Base-by-base conservation (phyloP, 352 stramenopile genomes). In the Phytopythium oedochilum region DNA sequence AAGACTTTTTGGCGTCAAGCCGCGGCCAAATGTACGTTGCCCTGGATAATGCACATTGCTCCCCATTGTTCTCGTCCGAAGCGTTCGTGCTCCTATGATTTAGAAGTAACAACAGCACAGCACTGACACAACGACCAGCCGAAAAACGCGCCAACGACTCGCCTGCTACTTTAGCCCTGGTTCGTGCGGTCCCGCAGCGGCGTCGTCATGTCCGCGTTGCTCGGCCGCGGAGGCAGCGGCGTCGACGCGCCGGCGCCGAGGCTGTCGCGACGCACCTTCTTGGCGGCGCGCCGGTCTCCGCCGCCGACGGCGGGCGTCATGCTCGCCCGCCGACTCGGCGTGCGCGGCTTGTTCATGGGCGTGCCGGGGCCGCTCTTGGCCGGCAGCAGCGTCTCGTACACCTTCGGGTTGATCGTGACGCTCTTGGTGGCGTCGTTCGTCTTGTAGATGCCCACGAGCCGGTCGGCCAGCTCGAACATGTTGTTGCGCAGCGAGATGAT, bases 401-500 rank as follows among this genome's bases (percentile, higher is more conserved):
- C 73, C 55, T 94, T 95, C 20, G 97, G 97, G 70, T 99, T 98
- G 70, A 99, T 99, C 4, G 96, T 98, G 44, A 99, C 94, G 64
- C 89, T 99, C 83, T 99, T 99, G 11, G 97, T 99, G 17, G 91
- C 92, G 69, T 99, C 97, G 64, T 99, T 90, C 7, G 96, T 99
- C 80, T 99, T 99, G 88, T 99, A 99, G 62, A 99, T 99, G 29
- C 97, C 97, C 20, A 99, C 97, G 8, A 99, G 80, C 20, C 97
- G 87, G 78, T 99, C 96, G 0, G 97, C 97, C 22, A 99, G 86
- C 75, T 99, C 97, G 64, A 99, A 99, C 97, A 99, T 99, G 73
- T 99, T 99, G 81, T 99, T 99, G 14, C 97, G 88, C 38, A 99
- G 84, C 20, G 95, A 99, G 61, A 99, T 99, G 67, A 99, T 99